Conservation (phyloP, 2,329 filamentous ascomycete species). For the Neocucurbitaria cava region DNA sequence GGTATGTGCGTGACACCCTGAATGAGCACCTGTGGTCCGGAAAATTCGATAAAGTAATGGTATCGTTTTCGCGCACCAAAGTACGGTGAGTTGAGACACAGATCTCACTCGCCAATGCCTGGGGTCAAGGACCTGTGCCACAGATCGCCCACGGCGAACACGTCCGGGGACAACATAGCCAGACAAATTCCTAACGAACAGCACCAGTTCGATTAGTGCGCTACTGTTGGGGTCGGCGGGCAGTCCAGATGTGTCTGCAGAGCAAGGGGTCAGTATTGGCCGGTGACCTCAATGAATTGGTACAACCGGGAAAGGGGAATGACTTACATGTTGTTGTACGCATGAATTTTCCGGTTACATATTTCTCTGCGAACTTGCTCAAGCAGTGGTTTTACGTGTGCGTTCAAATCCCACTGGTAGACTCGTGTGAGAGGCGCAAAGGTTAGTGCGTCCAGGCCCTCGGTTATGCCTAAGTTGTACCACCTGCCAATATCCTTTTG, state of each 20-base stretch:
- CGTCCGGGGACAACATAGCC: slow-evolving; percentile 14
- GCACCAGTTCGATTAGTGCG: slow-evolving; percentile 5
- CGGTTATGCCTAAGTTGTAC: slow-evolving; percentile 81
- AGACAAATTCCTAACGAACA: slow-evolving; percentile 19
- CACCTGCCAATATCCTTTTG: slow-evolving; percentile 76
- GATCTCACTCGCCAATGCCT: slow-evolving; percentile 9
- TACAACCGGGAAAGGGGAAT: slow-evolving; percentile 19
- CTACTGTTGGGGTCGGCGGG: slow-evolving; percentile 53
- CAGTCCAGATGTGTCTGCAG: slow-evolving; percentile 57
- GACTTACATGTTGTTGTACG: slow-evolving; percentile 80
- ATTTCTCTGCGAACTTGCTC: slow-evolving; percentile 71
- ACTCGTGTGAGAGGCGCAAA: slow-evolving; percentile 75
- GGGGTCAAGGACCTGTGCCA: slow-evolving; percentile 12
- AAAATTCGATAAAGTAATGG: slow-evolving; percentile 9
- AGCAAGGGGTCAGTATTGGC: slow-evolving; percentile 40
- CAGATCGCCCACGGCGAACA: slow-evolving; percentile 17
- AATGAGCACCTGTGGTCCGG: slow-evolving; percentile 2
- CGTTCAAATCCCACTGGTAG: slow-evolving; percentile 64
- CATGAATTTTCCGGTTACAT: slow-evolving; percentile 70
- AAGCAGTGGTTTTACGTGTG: slow-evolving; percentile 68
- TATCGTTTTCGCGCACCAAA: slow-evolving; percentile 17
- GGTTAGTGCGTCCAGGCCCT: slow-evolving; percentile 75
- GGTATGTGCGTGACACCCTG: slow-evolving; percentile 8
- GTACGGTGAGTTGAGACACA: slow-evolving; percentile 11
- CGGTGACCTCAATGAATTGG: slow-evolving; percentile 33